Evolutionary conservation across 2,329 filamentous ascomycete species (phyloP), one percentile per base, ranked within the genome.

Genomic region (Trichoderma breve): DNA sequence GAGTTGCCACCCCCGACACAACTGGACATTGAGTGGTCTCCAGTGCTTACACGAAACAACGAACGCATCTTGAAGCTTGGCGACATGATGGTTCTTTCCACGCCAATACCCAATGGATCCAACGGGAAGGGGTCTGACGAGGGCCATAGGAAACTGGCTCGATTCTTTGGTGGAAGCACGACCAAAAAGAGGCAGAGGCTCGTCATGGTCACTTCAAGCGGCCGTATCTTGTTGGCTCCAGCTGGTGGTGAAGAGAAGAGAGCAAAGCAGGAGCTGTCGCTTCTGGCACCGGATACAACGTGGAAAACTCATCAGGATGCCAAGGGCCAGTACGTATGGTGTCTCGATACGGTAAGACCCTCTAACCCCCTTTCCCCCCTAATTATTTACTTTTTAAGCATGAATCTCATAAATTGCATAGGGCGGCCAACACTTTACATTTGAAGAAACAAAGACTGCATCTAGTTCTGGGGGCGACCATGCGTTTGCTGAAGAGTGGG

Each of bases 21-120:
- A 80, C 85, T 99, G 30, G 96, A 99, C 79, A 97, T 99, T 71
- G 96, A 99, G 82, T 99, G 96, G 96, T 98, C 95, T 0, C 96
- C 96, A 1, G 95, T 99, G 5, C 85, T 99, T 70, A 98, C 93
- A 11, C 91, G 91, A 77, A 91, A 90, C 73, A 98, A 98, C 78
- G 96, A 99, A 82, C 90, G 96, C 43, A 99, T 99, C 76, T 82
- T 99, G 74, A 98, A 97, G 81, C 86, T 99, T 26, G 96, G 96
- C 2, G 97, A 99, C 77, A 84, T 98, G 74, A 89, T 94, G 81
- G 95, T 99, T 8, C 86, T 93, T 51, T 92, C 93, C 6, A 89
- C 93, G 3, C 92, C 95, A 11, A 87, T 94, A 68, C 88, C 92
- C 11, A 92, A 93, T 78, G 93, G 90, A 73, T 89, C 92, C 0